Conservation (phyloP, 2,329 filamentous ascomycete species). For the Colletotrichum sp. region DNA sequence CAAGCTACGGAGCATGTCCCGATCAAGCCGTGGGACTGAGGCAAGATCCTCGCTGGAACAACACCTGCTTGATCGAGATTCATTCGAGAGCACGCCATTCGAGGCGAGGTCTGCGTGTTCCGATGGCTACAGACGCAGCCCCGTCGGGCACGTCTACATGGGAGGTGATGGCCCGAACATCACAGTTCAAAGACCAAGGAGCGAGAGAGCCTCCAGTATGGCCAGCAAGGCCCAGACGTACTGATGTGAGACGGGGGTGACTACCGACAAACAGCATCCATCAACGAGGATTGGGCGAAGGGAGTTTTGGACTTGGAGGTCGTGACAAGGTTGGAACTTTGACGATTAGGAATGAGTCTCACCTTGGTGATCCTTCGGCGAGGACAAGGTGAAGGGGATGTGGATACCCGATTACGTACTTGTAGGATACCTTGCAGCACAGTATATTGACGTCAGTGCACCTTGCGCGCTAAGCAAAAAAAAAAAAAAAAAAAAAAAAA, state of each 20-base stretch:
- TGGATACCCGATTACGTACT: background rate
- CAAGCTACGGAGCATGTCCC: background rate
- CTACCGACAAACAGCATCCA: background rate
- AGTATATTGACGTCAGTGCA: background rate
- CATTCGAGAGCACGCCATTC: background rate
- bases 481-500: slow-evolving; percentile 3
- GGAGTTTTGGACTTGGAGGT: background rate
- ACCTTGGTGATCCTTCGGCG: background rate
- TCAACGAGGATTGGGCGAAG: background rate
- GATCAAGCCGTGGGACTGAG: background rate
- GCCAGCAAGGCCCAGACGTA: background rate
- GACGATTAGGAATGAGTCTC: background rate
- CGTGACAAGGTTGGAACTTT: background rate
- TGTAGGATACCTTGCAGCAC: background rate
- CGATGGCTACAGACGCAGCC: background rate
- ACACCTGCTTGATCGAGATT: background rate
- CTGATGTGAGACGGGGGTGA: background rate
- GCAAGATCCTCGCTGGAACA: background rate
- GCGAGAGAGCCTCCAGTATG: background rate
- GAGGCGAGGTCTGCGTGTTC: background rate
- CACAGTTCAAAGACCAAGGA: background rate
- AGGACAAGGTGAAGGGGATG: background rate
- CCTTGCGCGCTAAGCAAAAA: background rate
- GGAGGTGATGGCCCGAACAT: background rate
- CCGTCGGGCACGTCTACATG: background rate